Evolutionary conservation across 2,329 filamentous ascomycete species (phyloP).

Genomic region (Aspergillus brasiliensis): DNA sequence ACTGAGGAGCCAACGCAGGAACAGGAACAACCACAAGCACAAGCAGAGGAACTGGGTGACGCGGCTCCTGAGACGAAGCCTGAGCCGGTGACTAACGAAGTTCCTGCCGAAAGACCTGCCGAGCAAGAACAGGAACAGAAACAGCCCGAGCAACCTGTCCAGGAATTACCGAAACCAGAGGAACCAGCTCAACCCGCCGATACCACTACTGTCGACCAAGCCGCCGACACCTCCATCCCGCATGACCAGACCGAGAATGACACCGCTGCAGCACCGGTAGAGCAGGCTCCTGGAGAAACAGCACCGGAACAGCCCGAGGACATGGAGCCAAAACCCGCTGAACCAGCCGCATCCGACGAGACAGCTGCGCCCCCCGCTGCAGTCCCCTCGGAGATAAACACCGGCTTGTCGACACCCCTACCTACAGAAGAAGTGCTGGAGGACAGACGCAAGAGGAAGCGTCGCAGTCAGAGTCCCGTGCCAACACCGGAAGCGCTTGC

Average conservation of each 20-base stretch:
- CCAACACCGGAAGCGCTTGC: slow-evolving; percentile 57
- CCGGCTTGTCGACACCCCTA: slow-evolving; percentile 30
- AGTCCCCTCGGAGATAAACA: slow-evolving; percentile 29
- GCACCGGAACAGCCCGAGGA: slow-evolving; percentile 14
- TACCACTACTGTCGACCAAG: not conserved
- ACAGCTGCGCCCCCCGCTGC: slow-evolving; percentile 19
- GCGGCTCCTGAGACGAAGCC: slow-evolving; percentile 9
- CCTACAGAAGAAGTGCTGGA: slow-evolving; percentile 45
- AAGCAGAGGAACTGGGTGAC: slow-evolving; percentile 13
- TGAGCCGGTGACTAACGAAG: slow-evolving; percentile 16
- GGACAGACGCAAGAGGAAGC: slow-evolving; percentile 67
- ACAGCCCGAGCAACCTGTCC: slow-evolving; percentile 2
- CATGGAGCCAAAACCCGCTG: slow-evolving; percentile 22
- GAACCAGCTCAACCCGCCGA: not conserved
- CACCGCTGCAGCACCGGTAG: slow-evolving; percentile 24
- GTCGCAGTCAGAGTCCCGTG: slow-evolving; percentile 64
- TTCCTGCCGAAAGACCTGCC: not conserved
- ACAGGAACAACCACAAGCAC: not conserved
- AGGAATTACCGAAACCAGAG: slow-evolving; percentile 6
- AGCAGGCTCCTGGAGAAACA: slow-evolving; percentile 25
- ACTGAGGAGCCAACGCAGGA: slow-evolving; percentile 16
- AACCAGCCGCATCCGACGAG: slow-evolving; percentile 17
- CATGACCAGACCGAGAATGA: slow-evolving; percentile 12
- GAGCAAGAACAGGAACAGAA: slow-evolving; percentile 8
- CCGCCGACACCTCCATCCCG: not conserved